Evolutionary conservation across 2,329 filamentous ascomycete genomes (phyloP).

Genomic region (Trichoderma koningii): DNA sequence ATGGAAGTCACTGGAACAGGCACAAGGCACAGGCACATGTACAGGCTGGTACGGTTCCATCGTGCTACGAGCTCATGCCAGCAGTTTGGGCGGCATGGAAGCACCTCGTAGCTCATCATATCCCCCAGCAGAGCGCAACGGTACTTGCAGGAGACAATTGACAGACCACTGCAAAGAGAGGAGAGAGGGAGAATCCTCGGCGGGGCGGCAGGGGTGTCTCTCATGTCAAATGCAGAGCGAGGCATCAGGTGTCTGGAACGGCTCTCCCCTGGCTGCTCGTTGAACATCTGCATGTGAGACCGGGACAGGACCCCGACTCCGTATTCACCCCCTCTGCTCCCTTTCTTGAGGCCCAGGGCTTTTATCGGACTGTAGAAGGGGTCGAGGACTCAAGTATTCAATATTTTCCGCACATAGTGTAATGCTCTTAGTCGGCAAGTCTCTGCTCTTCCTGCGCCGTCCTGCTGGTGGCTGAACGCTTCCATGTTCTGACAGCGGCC

Average conservation of each 20-base stretch:
- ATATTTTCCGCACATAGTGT: too few species aligned
- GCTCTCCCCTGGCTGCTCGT: slow-evolving; percentile 8
- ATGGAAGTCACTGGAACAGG: background rate
- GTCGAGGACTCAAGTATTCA: too few species aligned
- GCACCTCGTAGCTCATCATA: slow-evolving; percentile 8
- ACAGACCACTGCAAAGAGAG: background rate
- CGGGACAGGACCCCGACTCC: slow-evolving; percentile 12
- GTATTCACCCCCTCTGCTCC: slow-evolving; percentile 4
- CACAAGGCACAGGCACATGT: background rate
- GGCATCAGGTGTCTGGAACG: background rate
- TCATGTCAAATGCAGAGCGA: slow-evolving; percentile 7
- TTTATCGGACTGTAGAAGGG: too few species aligned
- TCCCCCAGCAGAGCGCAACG: background rate
- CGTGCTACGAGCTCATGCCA: background rate
- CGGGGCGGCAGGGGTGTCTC: slow-evolving; percentile 12
- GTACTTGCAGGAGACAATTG: background rate
- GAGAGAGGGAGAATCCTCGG: background rate
- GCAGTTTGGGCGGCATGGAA: background rate
- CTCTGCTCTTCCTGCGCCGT: slow-evolving; percentile 21
- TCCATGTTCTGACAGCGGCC: slow-evolving; percentile 2
- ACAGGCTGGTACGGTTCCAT: background rate
- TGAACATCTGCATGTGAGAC: background rate
- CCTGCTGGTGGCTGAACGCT: background rate
- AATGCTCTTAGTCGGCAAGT: background rate
- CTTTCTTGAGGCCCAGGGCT: background rate